A percentile compares a stretch with the other conserved stretches of the same genome.
phyloP scores from a whole-genome alignment of 2,329 filamentous ascomycete species.

The Fusarium acutatum region DNA sequence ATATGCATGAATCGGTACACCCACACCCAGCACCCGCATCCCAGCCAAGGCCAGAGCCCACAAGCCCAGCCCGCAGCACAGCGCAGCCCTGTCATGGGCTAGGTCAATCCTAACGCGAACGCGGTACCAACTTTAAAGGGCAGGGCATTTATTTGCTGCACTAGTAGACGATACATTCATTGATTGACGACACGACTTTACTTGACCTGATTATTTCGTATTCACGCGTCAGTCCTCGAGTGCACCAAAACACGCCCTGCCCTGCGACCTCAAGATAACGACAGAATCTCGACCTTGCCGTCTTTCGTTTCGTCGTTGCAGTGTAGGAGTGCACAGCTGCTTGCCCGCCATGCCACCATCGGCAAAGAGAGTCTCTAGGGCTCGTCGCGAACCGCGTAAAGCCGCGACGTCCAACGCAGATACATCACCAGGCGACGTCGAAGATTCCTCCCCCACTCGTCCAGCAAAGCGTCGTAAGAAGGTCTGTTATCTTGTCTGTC shows the following conservation, averaged over 20 bases:
- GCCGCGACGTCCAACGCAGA: conserved; percentile 47
- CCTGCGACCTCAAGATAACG: not conserved
- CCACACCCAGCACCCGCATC: conserved; percentile 6
- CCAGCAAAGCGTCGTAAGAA: conserved; percentile 73
- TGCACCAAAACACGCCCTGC: not conserved
- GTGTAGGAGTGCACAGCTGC: not conserved
- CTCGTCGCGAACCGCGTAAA: conserved; percentile 51
- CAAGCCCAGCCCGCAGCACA: conserved; percentile 11
- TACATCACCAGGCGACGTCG: conserved; percentile 49
- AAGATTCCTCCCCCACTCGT: conserved; percentile 67
- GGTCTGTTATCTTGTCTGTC: conserved; percentile 48
- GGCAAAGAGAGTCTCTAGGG: conserved; percentile 49
- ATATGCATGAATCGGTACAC: conserved; percentile 38
- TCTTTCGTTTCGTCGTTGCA: conserved; percentile 1
- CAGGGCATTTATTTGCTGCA: conserved; percentile 39
- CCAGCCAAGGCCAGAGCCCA: not conserved
- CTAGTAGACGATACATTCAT: conserved; percentile 30
- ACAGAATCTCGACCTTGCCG: not conserved
- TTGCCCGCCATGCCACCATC: conserved; percentile 48
- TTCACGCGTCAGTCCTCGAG: conserved; percentile 18
- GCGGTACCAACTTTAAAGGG: conserved; percentile 44
- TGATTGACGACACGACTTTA: conserved; percentile 38
- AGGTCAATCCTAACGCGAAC: conserved; percentile 43
- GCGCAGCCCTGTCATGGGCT: conserved; percentile 31
- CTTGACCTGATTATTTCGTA: conserved; percentile 17